Evolutionary conservation across 371 early-diverging fungal species (phyloP), one percentile per base, ranked within the genome.

Genomic region (Lichtheimia ramosa): DNA sequence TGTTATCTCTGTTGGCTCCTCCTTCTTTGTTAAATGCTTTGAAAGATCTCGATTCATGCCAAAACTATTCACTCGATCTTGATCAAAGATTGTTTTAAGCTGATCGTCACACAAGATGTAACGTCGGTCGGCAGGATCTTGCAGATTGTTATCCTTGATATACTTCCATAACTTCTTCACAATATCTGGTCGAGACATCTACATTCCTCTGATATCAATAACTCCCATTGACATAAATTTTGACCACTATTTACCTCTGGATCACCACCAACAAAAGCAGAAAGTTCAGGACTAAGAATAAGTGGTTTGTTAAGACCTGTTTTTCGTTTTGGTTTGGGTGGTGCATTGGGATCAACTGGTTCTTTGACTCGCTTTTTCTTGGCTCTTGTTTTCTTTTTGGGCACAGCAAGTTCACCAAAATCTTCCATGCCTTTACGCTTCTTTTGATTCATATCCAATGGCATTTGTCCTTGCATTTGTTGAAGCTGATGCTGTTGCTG

Each of bases 111-210:
- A 81, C 14, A 85, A 51, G 48, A 85, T 83, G 51, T 56, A 80
- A 51, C 85, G 62, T 54, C 79, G 70, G 58, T 85, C 83, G 4
- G 67, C 64, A 27, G 87, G 85, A 68, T 86, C 87, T 58, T 85
- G 85, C 24, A 85, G 70, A 43, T 82, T 61, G 55, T 85, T 70
- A 24, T 68, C 73, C 64, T 86, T 85, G 57, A 85, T 84, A 52
- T 86, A 83, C 23, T 64, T 74, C 87, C 85, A 85, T 18, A 85
- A 49, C 20, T 68, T 61, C 62, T 83, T 85, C 7, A 84, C 84
- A 8, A 86, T 64, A 63, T 81, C 81, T 15, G 83, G 76, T 56
- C 84, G 58, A 24, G 84, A 79, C 25, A 84, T 59, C 83, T 82
- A 68, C 39, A 24, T 46, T 21, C 16, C 46, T 64, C 69, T 80